phyloP scores from a whole-genome alignment of 2,329 filamentous ascomycete genomes.

The Didymella segeticola region DNA sequence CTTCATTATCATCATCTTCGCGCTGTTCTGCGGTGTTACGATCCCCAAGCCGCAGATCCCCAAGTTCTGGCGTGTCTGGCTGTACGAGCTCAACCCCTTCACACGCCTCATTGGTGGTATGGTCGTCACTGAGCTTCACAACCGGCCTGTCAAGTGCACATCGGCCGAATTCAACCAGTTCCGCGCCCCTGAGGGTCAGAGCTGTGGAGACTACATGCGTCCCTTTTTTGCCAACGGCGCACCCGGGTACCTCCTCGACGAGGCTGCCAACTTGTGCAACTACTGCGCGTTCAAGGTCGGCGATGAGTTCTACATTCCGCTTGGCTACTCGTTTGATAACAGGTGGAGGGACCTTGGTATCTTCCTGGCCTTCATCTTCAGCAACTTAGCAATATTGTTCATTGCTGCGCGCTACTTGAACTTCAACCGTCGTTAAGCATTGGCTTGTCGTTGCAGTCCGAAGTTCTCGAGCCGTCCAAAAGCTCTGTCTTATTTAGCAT shows the following conservation, averaged over 20 bases:
- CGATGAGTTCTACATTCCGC: slow-evolving; percentile 76
- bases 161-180: slow-evolving; percentile 71
- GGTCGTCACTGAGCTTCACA: slow-evolving; percentile 78
- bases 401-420: slow-evolving; percentile 60
- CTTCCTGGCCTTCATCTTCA: slow-evolving; percentile 75
- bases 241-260: slow-evolving; percentile 73
- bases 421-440: slow-evolving; percentile 50
- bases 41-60: slow-evolving; percentile 81
- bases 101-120: slow-evolving; percentile 82
- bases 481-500: neutral
- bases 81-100: slow-evolving; percentile 84
- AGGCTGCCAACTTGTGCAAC: slow-evolving; percentile 70
- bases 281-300: slow-evolving; percentile 85
- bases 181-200: slow-evolving; percentile 67
- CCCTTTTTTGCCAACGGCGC: slow-evolving; percentile 73
- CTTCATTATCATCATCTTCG: slow-evolving; percentile 68
- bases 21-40: slow-evolving; percentile 86
- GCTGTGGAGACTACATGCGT: slow-evolving; percentile 78
- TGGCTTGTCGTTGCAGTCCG: neutral
- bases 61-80: slow-evolving; percentile 77
- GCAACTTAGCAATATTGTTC: slow-evolving; percentile 73
- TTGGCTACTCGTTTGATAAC: slow-evolving; percentile 70
- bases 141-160: slow-evolving; percentile 66
- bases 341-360: slow-evolving; percentile 87
- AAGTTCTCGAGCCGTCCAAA: slow-evolving; percentile 1